A percentile compares a stretch with the other conserved stretches of the same genome.
These are phyloP conservation scores for Carallia pectinifolia DNA, from an alignment of 345 rosid genomes.

Conservation along the genomic window DNA sequence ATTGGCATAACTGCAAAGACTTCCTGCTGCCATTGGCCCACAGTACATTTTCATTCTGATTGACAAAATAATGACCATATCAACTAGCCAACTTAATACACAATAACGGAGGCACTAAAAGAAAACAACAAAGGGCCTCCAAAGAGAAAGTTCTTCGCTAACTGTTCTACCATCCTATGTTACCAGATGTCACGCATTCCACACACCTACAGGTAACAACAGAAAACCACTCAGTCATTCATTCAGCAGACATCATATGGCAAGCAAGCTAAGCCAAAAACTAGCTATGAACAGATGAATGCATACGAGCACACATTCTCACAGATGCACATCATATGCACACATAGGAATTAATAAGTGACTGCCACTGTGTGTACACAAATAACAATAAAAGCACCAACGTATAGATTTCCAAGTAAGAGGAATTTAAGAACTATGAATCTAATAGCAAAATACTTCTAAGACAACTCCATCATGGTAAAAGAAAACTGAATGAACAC, in stretches of 20 bases:
- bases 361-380: neutral
- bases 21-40: slow-evolving; percentile 40
- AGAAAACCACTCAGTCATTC: slow-evolving; percentile 2
- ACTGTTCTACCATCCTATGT: slow-evolving; percentile 44
- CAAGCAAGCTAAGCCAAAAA: neutral
- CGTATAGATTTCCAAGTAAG: neutral
- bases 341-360: neutral
- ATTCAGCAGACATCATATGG: neutral
- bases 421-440: too few species aligned
- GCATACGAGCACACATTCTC: neutral
- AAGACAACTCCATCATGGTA: too few species aligned
- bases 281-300: too few species aligned
- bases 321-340: neutral
- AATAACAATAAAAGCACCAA: neutral
- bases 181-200: slow-evolving; percentile 25
- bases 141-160: slow-evolving; percentile 38
- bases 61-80: slow-evolving; percentile 31
- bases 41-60: slow-evolving; percentile 42
- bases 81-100: slow-evolving; percentile 49
- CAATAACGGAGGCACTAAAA: slow-evolving; percentile 28
- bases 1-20: slow-evolving; percentile 49
- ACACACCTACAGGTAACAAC: slow-evolving; percentile 42
- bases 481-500: too few species aligned
- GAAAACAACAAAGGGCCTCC: slow-evolving; percentile 17
- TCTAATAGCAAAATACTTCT: too few species aligned